phyloP scores from a whole-genome alignment of 345 rosid genomes.

The Eucalyptus grandis region DNA sequence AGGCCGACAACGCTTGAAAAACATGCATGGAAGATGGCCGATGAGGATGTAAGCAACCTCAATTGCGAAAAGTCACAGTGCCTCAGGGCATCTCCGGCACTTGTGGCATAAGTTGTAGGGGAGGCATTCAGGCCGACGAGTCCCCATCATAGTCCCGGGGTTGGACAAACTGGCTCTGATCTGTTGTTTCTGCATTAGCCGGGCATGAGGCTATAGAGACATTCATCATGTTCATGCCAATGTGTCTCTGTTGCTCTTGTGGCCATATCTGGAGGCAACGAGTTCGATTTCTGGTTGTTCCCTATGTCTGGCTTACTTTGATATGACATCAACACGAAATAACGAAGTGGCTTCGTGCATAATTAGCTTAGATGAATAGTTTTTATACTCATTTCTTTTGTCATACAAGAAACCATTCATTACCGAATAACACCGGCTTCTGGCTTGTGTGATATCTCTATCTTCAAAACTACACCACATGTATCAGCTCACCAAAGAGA shows the following conservation, averaged over 20 bases:
- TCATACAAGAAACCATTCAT: neutral
- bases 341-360: neutral
- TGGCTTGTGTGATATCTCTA: neutral
- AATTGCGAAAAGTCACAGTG: neutral
- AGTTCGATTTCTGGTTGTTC: neutral
- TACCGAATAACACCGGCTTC: neutral
- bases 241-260: neutral
- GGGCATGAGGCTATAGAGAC: neutral
- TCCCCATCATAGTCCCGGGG: neutral
- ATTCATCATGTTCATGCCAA: neutral
- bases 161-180: neutral
- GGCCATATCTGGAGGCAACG: neutral
- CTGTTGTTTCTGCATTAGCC: neutral
- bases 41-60: neutral
- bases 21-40: neutral
- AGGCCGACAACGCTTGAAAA: neutral
- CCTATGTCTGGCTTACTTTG: neutral
- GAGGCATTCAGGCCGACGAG: neutral
- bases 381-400: neutral
- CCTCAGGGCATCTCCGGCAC: neutral
- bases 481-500: neutral
- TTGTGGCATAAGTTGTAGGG: neutral
- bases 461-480: neutral
- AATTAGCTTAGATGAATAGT: neutral
- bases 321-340: neutral